Evolutionary conservation across 2,329 filamentous ascomycete genomes (phyloP).

Genomic region (Fusarium scirpi): DNA sequence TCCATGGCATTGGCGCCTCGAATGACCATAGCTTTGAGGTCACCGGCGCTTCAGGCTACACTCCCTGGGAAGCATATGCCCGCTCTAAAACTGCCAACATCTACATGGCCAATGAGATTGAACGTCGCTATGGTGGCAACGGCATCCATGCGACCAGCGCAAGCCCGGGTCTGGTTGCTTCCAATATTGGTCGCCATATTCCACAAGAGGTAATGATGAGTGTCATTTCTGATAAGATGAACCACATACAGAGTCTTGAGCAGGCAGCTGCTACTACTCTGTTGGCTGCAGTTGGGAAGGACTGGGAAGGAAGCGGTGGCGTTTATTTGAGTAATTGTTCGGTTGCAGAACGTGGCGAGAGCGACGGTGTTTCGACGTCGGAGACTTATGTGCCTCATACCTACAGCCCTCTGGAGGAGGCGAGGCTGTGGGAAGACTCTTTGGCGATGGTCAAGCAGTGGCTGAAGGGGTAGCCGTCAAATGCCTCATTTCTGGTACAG

Average conservation of each 20-base stretch:
- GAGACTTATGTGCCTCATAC: constrained; percentile 11
- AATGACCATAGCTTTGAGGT: constrained; percentile 9
- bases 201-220: constrained; percentile 10
- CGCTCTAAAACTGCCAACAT: constrained; percentile 14
- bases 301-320: constrained; percentile 8
- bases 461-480: background rate
- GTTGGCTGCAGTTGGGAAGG: background rate
- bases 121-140: background rate
- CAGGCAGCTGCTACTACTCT: constrained; percentile 13
- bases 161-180: constrained; percentile 5
- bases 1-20: constrained; percentile 3
- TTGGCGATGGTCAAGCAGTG: constrained; percentile 7
- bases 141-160: constrained; percentile 17
- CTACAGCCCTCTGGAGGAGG: constrained; percentile 4
- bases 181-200: constrained; percentile 10
- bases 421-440: constrained; percentile 9
- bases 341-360: background rate
- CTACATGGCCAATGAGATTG: constrained; percentile 19
- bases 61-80: constrained; percentile 5
- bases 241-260: background rate
- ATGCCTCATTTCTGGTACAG: background rate
- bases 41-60: background rate
- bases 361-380: background rate
- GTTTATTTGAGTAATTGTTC: constrained; percentile 6
- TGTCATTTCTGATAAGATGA: background rate